These are phyloP conservation scores for Maudiozyma bulderi DNA, from an alignment of 805 yeast genomes.

Conservation along the genomic window DNA sequence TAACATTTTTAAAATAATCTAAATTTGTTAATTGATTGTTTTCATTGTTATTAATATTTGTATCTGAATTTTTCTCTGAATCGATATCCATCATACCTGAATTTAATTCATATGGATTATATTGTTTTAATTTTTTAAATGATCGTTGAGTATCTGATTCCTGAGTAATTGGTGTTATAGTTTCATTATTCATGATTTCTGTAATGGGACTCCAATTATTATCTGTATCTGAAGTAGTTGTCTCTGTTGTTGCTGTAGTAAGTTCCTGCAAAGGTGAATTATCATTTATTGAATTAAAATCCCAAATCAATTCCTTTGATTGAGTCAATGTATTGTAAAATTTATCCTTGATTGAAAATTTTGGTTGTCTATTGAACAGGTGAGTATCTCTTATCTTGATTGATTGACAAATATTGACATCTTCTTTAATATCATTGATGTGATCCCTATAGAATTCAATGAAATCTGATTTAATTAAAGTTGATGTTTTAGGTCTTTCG, in stretches of 20 bases:
- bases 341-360: constrained; percentile 27
- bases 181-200: constrained; percentile 1
- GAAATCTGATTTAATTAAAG: constrained; percentile 35
- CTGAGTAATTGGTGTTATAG: constrained; percentile 14
- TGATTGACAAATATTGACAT: constrained; percentile 30
- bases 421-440: constrained; percentile 32
- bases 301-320: not conserved
- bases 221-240: not conserved
- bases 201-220: constrained; percentile 9
- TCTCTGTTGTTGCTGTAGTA: not conserved
- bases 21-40: constrained; percentile 13
- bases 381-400: constrained; percentile 17
- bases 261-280: not conserved
- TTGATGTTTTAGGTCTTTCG: constrained; percentile 51
- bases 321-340: constrained; percentile 15
- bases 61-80: not conserved
- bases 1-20: constrained; percentile 34
- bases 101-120: constrained; percentile 9
- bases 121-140: constrained; percentile 7
- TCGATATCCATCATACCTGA: constrained; percentile 18
- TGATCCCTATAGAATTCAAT: constrained; percentile 11
- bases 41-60: constrained; percentile 5
- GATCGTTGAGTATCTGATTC: constrained; percentile 12
- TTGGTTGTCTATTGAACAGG: constrained; percentile 28
- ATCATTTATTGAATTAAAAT: constrained; percentile 5